Percentiles rank a stretch among this genome's conserved stretches.
These are phyloP conservation scores for Komagataella ulmi DNA, from an alignment of 805 yeast genomes.

Conservation along the genomic window DNA sequence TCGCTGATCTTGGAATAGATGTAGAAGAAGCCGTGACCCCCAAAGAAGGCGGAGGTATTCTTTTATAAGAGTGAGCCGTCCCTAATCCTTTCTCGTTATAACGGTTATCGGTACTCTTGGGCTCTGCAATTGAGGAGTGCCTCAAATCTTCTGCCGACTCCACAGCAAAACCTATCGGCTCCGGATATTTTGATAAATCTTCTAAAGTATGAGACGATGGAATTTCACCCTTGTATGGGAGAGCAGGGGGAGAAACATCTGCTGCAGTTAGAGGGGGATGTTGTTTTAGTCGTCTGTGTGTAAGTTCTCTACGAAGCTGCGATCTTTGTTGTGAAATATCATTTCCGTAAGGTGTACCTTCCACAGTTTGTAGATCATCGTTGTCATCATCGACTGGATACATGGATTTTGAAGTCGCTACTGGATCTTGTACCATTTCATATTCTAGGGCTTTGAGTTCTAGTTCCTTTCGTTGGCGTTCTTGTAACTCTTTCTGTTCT, in stretches of 20 bases:
- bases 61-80: not conserved
- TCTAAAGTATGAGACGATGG: not conserved
- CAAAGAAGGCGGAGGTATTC: not conserved
- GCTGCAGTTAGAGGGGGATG: not conserved
- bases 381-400: not conserved
- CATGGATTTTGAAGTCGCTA: not conserved
- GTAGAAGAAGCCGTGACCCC: not conserved
- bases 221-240: not conserved
- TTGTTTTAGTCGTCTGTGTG: not conserved
- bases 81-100: not conserved
- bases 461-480: not conserved
- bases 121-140: not conserved
- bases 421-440: not conserved
- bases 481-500: not conserved
- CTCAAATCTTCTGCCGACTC: not conserved
- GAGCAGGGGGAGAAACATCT: not conserved
- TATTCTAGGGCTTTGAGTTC: not conserved
- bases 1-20: not conserved
- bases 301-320: not conserved
- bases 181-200: not conserved
- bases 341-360: not conserved
- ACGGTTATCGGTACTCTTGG: not conserved
- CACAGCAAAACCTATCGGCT: not conserved
- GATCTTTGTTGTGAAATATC: not conserved
- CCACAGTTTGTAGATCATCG: not conserved